Conservation (phyloP, 2,329 filamentous ascomycete genomes). For the Fusarium denticulatum region DNA sequence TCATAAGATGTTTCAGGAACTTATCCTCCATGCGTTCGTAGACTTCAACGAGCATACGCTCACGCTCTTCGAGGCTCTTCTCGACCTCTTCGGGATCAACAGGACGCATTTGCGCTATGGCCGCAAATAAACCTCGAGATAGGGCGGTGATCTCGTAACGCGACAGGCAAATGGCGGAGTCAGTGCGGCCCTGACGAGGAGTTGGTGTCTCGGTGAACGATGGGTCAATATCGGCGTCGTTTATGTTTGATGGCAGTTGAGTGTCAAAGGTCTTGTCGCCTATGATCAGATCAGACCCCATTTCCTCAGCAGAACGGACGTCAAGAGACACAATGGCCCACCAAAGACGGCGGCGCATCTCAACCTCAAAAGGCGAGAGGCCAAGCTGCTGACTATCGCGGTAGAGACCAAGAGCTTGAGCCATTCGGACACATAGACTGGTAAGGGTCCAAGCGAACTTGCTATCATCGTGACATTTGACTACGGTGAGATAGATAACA, state of each 20-base stretch:
- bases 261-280: slow-evolving; percentile 30
- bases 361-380: slow-evolving; percentile 31
- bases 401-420: slow-evolving; percentile 32
- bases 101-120: slow-evolving; percentile 27
- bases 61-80: slow-evolving; percentile 34
- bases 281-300: slow-evolving; percentile 34
- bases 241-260: slow-evolving; percentile 34
- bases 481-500: slow-evolving; percentile 31
- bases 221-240: slow-evolving; percentile 33
- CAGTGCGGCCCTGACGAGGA: slow-evolving; percentile 31
- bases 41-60: slow-evolving; percentile 32
- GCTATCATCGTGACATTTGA: slow-evolving; percentile 35
- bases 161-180: slow-evolving; percentile 28
- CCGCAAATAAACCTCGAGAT: slow-evolving; percentile 24
- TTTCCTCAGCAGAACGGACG: slow-evolving; percentile 31
- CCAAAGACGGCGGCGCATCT: slow-evolving; percentile 39
- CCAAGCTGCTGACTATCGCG: slow-evolving; percentile 30
- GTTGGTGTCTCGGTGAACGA: slow-evolving; percentile 23
- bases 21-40: slow-evolving; percentile 36
- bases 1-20: slow-evolving; percentile 27
- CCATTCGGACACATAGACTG: slow-evolving; percentile 32
- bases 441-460: slow-evolving; percentile 34
- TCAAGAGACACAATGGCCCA: slow-evolving; percentile 33
- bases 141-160: slow-evolving; percentile 29
- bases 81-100: slow-evolving; percentile 23